Evolutionary conservation across 139 green algal genomes (phyloP).

Genomic region (Raphidocelis subcapitata): DNA sequence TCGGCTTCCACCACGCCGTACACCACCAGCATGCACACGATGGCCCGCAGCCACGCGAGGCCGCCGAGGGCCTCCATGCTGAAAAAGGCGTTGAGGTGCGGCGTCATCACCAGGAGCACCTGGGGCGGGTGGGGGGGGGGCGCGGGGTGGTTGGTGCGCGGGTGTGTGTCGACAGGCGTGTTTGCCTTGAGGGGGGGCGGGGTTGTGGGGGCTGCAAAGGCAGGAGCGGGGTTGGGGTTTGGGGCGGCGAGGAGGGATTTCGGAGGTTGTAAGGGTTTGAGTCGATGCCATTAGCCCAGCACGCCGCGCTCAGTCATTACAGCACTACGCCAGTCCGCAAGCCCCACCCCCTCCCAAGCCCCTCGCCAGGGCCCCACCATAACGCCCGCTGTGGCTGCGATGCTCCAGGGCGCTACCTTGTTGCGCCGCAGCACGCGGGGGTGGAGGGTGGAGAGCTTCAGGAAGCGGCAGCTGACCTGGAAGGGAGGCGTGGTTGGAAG

Average conservation of each 20-base stretch:
- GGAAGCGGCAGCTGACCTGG: slow-evolving; percentile 3
- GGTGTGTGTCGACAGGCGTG: no score
- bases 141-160: not conserved
- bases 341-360: no score
- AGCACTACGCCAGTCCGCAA: no score
- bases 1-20: slow-evolving; percentile 38
- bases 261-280: not conserved
- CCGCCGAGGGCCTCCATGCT: slow-evolving; percentile 14
- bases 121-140: not conserved
- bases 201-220: not conserved
- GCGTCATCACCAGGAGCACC: slow-evolving; percentile 20
- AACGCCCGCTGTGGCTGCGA: not conserved
- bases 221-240: not conserved
- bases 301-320: no score
- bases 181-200: not conserved
- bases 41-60: slow-evolving; percentile 19
- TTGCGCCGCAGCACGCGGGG: slow-evolving; percentile 24
- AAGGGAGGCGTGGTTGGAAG: no score
- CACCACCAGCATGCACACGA: slow-evolving; percentile 23
- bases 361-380: no score
- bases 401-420: not conserved
- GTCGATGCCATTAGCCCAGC: no score
- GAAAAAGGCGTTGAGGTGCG: slow-evolving; percentile 23
- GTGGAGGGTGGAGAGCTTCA: slow-evolving; percentile 26
- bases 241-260: not conserved